Evolutionary conservation across 1,284 basidiomycete genomes (phyloP).

Genomic region (Sporisorium graminicola): DNA sequence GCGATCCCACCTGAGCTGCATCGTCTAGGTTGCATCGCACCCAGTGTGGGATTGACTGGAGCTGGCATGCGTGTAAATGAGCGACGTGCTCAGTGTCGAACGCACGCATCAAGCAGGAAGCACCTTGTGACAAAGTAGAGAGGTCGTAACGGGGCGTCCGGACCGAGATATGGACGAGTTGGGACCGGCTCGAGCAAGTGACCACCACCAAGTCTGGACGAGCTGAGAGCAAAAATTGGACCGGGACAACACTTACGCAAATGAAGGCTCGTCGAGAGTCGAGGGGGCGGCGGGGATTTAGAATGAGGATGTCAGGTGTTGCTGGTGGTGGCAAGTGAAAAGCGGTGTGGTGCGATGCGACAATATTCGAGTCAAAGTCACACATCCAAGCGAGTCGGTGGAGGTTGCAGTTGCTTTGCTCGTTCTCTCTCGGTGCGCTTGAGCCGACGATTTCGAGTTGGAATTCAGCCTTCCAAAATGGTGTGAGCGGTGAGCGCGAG

Average conservation of each 20-base stretch:
- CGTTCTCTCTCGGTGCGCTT: neutral
- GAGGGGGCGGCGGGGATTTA: neutral
- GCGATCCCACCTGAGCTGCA: neutral
- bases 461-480: neutral
- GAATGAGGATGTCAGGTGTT: neutral
- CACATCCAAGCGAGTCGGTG: neutral
- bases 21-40: neutral
- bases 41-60: neutral
- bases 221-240: neutral
- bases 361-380: neutral
- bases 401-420: neutral
- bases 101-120: neutral
- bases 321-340: slow-evolving; percentile 1
- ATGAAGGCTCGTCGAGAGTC: neutral
- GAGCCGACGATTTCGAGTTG: neutral
- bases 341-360: neutral
- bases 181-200: neutral
- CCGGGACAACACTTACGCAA: neutral
- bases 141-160: neutral
- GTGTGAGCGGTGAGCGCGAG: neutral
- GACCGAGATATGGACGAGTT: neutral
- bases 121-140: neutral
- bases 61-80: too few species aligned
- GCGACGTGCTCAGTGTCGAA: neutral
- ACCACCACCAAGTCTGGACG: neutral